Conservation (phyloP, 352 stramenopile species). For the Plasmopara muralis region DNA sequence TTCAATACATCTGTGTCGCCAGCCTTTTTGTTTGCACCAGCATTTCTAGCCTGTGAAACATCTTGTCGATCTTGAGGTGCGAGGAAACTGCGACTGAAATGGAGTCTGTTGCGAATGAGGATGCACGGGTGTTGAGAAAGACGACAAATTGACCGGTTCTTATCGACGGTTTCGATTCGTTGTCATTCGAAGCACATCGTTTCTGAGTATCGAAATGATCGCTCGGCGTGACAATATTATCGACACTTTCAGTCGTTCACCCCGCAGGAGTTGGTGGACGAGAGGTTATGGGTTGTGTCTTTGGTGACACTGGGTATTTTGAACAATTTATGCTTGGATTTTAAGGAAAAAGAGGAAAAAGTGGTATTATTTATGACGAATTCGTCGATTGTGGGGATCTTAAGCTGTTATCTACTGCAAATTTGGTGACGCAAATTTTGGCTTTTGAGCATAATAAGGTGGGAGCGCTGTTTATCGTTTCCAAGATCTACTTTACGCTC, state of each 20-base stretch:
- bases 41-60: conserved; percentile 12
- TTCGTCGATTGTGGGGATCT: no score
- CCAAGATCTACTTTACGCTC: no score
- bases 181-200: neutral
- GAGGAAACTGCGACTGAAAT: conserved; percentile 1
- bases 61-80: conserved; percentile 10
- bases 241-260: conserved; percentile 5
- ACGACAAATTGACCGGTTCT: neutral
- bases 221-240: no score
- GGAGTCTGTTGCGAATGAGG: neutral
- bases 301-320: conserved; percentile 9
- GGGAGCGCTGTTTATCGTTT: no score
- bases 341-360: no score
- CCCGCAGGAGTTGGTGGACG: conserved; percentile 13
- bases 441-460: no score
- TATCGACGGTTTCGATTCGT: neutral
- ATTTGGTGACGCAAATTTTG: no score
- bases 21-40: conserved; percentile 5
- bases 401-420: no score
- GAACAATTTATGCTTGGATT: no score
- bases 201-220: no score
- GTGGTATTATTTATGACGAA: no score
- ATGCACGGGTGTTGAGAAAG: neutral
- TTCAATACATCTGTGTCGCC: conserved; percentile 35
- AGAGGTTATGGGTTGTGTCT: conserved; percentile 12